A percentile compares a stretch with the other conserved stretches of the same genome.
Evolutionary conservation across 345 rosid genomes (phyloP).

Genomic region (Trapa bicornis): DNA sequence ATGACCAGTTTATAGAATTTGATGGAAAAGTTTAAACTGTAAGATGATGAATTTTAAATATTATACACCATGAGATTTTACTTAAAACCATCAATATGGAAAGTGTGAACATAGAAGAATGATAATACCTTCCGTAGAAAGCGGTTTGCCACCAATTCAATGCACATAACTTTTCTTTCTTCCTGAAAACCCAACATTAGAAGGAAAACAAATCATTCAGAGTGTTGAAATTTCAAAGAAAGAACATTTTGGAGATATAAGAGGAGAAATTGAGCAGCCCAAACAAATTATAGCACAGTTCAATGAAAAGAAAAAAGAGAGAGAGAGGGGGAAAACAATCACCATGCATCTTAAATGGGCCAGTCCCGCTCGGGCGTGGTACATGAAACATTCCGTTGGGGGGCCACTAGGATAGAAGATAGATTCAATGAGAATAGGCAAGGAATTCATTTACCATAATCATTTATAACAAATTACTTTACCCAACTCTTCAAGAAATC

Average conservation of each 20-base stretch:
- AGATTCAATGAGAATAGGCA: not conserved
- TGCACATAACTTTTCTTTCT: constrained; percentile 60
- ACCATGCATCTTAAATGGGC: constrained; percentile 48
- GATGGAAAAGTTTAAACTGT: too few species aligned
- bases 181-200: constrained; percentile 30
- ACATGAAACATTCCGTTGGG: constrained; percentile 79
- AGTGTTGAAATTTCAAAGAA: not conserved
- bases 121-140: constrained; percentile 71
- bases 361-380: constrained; percentile 78
- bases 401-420: constrained; percentile 62
- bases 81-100: too few species aligned
- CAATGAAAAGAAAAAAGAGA: not conserved
- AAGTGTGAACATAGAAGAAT: not conserved
- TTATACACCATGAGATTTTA: too few species aligned
- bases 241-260: not conserved
- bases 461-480: not conserved
- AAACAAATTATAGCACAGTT: not conserved
- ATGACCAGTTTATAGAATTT: too few species aligned
- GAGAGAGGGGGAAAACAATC: constrained; percentile 6
- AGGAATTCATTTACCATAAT: not conserved
- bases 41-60: too few species aligned
- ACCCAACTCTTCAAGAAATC: not conserved
- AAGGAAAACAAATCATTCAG: not conserved
- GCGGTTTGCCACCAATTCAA: constrained; percentile 83
- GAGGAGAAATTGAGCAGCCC: not conserved